These are phyloP conservation scores for Solanum chacoense DNA, from an alignment of 305 asterid species.

Conservation along the genomic window DNA sequence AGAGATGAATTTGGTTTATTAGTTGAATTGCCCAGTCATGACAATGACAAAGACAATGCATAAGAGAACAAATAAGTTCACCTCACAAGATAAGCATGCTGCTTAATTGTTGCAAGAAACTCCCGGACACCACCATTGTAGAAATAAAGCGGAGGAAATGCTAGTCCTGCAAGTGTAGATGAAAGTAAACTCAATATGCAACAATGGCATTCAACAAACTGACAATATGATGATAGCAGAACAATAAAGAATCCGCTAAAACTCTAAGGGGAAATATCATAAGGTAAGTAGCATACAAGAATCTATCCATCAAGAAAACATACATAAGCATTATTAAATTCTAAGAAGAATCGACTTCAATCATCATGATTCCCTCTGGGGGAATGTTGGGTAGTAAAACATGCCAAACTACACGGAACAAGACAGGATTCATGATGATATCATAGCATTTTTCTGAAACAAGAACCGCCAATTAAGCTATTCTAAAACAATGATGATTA, in stretches of 20 bases:
- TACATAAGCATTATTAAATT: background rate
- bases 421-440: background rate
- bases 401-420: background rate
- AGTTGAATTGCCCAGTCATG: background rate
- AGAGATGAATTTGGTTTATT: background rate
- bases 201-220: background rate
- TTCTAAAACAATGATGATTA: background rate
- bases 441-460: background rate
- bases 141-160: slow-evolving; percentile 81
- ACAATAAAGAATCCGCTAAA: background rate
- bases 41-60: background rate
- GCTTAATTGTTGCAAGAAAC: slow-evolving; percentile 67
- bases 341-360: background rate
- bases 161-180: slow-evolving; percentile 43
- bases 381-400: background rate
- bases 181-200: background rate
- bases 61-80: slow-evolving; percentile 15
- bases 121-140: slow-evolving; percentile 83
- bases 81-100: slow-evolving; percentile 69
- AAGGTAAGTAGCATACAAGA: background rate
- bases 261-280: background rate
- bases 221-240: background rate
- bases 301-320: background rate
- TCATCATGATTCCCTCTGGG: background rate
- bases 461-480: background rate